Conservation (phyloP, 805 yeast genomes). For the Pichia sporocuriosa region DNA sequence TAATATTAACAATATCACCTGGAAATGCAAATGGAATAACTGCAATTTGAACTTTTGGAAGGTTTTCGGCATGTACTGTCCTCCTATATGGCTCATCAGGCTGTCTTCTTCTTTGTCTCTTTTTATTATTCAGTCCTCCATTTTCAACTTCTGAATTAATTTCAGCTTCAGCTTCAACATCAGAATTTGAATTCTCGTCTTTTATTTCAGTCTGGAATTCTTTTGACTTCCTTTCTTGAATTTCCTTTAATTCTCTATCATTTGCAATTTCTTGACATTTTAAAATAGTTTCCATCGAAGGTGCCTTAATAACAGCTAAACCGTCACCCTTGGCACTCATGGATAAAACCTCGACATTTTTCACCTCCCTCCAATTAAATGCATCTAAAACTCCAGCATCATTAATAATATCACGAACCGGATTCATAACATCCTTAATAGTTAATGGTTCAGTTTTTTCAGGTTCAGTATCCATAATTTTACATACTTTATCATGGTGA, state of each 20-base stretch:
- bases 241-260: conserved; percentile 9
- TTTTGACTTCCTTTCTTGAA: not conserved
- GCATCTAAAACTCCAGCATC: conserved; percentile 39
- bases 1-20: conserved; percentile 69
- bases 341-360: conserved; percentile 48
- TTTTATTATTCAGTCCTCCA: not conserved
- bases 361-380: conserved; percentile 52
- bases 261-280: conserved; percentile 11
- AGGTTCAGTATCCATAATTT: conserved; percentile 5
- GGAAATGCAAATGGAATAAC: conserved; percentile 84
- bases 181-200: too few species aligned
- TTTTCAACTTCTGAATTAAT: not conserved
- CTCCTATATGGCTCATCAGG: conserved; percentile 11
- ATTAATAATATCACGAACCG: conserved; percentile 58
- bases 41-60: conserved; percentile 46
- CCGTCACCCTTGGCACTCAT: conserved; percentile 86
- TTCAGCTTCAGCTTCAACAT: conserved; percentile 11
- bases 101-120: conserved; percentile 7
- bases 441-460: conserved; percentile 24
- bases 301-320: conserved; percentile 60
- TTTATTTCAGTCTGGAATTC: too few species aligned
- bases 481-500: conserved; percentile 19
- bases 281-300: conserved; percentile 32
- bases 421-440: conserved; percentile 49
- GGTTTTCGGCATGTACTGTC: conserved; percentile 5